Evolutionary conservation across 495 filamentous ascomycete species (phyloP).

Genomic region (Saxophila tyrrhenica): DNA sequence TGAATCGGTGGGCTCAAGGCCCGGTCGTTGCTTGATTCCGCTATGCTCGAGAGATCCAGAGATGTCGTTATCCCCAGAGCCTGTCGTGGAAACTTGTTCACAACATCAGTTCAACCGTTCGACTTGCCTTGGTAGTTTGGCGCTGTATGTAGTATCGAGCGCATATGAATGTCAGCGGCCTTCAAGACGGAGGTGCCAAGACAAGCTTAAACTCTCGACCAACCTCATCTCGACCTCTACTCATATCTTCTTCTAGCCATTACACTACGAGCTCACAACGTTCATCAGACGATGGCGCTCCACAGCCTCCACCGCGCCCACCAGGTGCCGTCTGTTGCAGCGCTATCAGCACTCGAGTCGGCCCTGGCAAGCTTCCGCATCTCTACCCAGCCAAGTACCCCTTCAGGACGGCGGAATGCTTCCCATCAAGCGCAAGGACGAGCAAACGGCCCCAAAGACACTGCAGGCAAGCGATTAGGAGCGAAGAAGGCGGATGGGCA

Average conservation of each 20-base stretch:
- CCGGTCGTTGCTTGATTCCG: neutral
- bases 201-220: neutral
- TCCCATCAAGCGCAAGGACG: slow-evolving; percentile 78
- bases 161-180: neutral
- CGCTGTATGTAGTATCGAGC: too few relatives aligned
- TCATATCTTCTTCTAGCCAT: neutral
- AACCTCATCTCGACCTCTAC: slow-evolving; percentile 1
- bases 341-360: slow-evolving; percentile 7
- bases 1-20: slow-evolving; percentile 9
- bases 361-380: slow-evolving; percentile 14
- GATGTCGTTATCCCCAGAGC: too few relatives aligned
- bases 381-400: neutral
- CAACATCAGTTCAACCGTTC: too few relatives aligned
- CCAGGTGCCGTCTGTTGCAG: slow-evolving; percentile 11
- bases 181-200: slow-evolving; percentile 14
- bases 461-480: slow-evolving; percentile 84
- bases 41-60: too few relatives aligned
- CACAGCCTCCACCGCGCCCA: neutral
- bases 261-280: neutral
- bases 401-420: slow-evolving; percentile 50
- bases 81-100: too few relatives aligned
- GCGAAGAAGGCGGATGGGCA: slow-evolving; percentile 89
- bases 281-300: neutral
- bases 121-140: too few relatives aligned
- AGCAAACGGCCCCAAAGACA: slow-evolving; percentile 72